Evolutionary conservation across 176 grass and related monocot species (phyloP).

Genomic region (Eragrostis nindensis): DNA sequence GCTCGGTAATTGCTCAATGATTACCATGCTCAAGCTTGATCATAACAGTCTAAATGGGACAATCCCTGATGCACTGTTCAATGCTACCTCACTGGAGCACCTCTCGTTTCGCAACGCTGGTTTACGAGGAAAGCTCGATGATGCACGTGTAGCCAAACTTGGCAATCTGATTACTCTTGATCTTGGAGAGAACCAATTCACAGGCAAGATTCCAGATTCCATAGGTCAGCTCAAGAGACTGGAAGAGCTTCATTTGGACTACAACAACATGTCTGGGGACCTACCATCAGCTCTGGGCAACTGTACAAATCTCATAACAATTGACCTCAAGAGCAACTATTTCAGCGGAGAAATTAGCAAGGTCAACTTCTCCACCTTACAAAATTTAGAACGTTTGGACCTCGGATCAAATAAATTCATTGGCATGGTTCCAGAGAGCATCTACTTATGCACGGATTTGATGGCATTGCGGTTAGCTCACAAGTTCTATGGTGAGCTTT

Average conservation of each 20-base stretch:
- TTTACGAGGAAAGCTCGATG: no score
- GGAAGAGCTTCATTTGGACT: slow-evolving; percentile 7
- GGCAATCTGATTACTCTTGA: slow-evolving; percentile 27
- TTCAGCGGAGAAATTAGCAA: slow-evolving; percentile 29
- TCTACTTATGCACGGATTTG: slow-evolving; percentile 47
- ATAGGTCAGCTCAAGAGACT: slow-evolving; percentile 39
- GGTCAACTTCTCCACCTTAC: slow-evolving; percentile 26
- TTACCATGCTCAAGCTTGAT: slow-evolving; percentile 16
- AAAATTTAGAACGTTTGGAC: slow-evolving; percentile 14
- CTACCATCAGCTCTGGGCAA: slow-evolving; percentile 34
- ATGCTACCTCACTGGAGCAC: no score
- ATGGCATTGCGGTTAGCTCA: background rate
- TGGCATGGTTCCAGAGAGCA: slow-evolving; percentile 48
- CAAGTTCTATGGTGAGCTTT: slow-evolving; percentile 32
- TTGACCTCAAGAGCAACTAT: slow-evolving; percentile 29
- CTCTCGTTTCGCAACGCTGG: no score
- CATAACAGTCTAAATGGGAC: slow-evolving; percentile 11
- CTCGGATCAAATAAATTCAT: slow-evolving; percentile 5
- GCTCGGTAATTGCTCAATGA: slow-evolving; percentile 30
- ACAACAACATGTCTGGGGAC: slow-evolving; percentile 41
- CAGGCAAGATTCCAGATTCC: slow-evolving; percentile 8
- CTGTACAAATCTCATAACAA: slow-evolving; percentile 25
- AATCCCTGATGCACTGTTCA: no score
- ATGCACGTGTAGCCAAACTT: background rate
- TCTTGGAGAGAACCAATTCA: slow-evolving; percentile 28